These are phyloP conservation scores for Kodamaea sagamina DNA, from an alignment of 805 yeast species.

Conservation along the genomic window DNA sequence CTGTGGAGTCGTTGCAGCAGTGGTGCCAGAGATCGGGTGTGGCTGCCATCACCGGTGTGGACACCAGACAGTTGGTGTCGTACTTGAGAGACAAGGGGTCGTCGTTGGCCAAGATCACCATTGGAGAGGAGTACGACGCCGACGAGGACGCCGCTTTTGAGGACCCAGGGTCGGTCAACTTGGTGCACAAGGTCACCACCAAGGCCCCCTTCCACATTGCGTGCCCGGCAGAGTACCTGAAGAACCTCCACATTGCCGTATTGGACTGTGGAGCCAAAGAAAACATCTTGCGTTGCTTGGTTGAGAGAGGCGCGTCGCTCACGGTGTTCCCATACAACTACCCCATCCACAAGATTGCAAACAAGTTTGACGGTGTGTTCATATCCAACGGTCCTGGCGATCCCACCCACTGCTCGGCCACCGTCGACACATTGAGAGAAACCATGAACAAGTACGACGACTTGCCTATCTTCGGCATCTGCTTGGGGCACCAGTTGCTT, in stretches of 20 bases:
- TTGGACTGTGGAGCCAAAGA: conserved; percentile 99
- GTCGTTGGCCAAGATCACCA: conserved; percentile 82
- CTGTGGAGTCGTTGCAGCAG: conserved; percentile 89
- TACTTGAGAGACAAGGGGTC: conserved; percentile 96
- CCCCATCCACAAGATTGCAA: conserved; percentile 87
- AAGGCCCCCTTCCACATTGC: conserved; percentile 91
- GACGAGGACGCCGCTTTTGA: conserved; percentile 87
- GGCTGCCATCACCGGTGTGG: conserved; percentile 94
- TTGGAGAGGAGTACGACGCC: conserved; percentile 90
- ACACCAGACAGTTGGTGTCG: conserved; percentile 91
- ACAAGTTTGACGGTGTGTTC: conserved; percentile 92
- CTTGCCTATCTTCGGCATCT: conserved; percentile 94
- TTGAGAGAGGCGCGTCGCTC: conserved; percentile 90
- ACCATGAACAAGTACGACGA: conserved; percentile 64
- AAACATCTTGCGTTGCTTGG: conserved; percentile 91
- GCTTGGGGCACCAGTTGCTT: conserved; percentile 95
- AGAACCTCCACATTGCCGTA: conserved; percentile 78
- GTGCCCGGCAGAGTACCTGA: conserved; percentile 55
- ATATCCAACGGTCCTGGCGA: conserved; percentile 97
- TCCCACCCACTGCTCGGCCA: conserved; percentile 84
- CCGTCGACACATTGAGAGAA: conserved; percentile 71
- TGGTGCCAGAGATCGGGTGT: conserved; percentile 98
- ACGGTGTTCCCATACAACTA: conserved; percentile 97
- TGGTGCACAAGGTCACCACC: conserved; percentile 92
- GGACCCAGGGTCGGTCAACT: conserved; percentile 86